Base-by-base conservation (phyloP, 768 basidiomycete genomes). In the Lentinula edodes region DNA sequence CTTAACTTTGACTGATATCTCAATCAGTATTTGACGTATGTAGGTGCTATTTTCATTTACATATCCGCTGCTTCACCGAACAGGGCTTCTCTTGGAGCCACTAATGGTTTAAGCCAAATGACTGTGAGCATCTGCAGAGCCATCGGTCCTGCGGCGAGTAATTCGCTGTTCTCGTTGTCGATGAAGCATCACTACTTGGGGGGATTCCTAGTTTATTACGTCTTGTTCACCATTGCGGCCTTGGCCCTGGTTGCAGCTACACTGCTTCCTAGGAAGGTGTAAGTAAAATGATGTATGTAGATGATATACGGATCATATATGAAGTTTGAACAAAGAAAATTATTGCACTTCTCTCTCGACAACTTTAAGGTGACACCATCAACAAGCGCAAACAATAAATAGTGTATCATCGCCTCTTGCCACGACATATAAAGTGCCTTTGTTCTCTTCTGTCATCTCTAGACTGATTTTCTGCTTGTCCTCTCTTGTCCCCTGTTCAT, bases 141-240 rank as follows among this genome's bases (percentile, higher is more conserved):
- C 13, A 64, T 84, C 61, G 83, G 82, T 5, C 83, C 83, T 4
- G 77, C 79, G 1, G 63, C 71, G 1, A 72, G 78, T 0, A 77
- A 77, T 46, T 83, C 82, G 41, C 73, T 81, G 61, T 84, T 83
- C 69, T 81, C 83, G 28, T 65, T 83, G 18, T 82, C 82, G 0
- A 73, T 78, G 56, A 67, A 76, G 32, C 66, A 64, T 46, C 64
- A 76, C 52, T 71, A 77, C 56, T 64, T 80, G 63, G 75, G 74
- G 4, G 81, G 80, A 5, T 65, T 71, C 48, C 63, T 82, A 23
- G 80, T 79, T 7, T 79, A 82, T 54, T n/a, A 65, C 18, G 41
- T 77, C 69, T 16, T 63, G 10, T 18, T 58, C 23, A 38, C 54
- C 38, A 48, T 58, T 9, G n/a, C 55, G 12, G 42, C 34, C 2